Conservation (phyloP, 805 yeast species). For the Tetrapisispora phaffii region DNA sequence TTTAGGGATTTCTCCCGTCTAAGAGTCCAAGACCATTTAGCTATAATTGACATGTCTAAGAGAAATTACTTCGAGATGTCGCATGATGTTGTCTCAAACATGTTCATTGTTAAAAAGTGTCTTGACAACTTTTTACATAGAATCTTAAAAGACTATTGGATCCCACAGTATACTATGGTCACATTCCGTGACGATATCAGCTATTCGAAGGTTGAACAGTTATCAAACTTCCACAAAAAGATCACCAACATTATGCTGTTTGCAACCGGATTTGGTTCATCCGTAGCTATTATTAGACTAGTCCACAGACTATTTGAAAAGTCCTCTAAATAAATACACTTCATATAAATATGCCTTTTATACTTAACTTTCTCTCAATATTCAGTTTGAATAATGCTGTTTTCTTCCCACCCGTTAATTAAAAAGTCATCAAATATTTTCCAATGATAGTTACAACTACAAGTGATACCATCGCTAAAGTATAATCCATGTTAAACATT, state of each 20-base stretch:
- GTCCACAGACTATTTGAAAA: too few relatives aligned
- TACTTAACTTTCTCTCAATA: not conserved
- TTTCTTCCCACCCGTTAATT: not conserved
- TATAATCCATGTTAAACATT: too few relatives aligned
- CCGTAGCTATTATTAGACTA: not conserved
- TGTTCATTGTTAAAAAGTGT: conserved; percentile 55
- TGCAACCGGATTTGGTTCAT: conserved; percentile 2
- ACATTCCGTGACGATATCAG: conserved; percentile 77
- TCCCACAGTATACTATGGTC: conserved; percentile 87
- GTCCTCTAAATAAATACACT: not conserved
- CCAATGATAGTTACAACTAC: too few relatives aligned
- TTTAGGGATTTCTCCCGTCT: conserved; percentile 44
- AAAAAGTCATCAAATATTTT: too few relatives aligned
- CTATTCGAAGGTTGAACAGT: conserved; percentile 56
- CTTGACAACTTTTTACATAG: conserved; percentile 59
- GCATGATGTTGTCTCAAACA: conserved; percentile 53
- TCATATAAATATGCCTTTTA: too few relatives aligned
- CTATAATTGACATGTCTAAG: conserved; percentile 71
- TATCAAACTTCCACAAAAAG: conserved; percentile 44
- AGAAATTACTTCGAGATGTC: conserved; percentile 84
- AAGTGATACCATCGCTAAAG: too few relatives aligned
- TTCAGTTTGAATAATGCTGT: not conserved
- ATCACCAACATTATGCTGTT: conserved; percentile 32
- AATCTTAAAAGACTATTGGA: conserved; percentile 53
- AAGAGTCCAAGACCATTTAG: conserved; percentile 57